Conservation (phyloP, 2,329 filamentous ascomycete genomes). For the Scedosporium minutisporum region DNA sequence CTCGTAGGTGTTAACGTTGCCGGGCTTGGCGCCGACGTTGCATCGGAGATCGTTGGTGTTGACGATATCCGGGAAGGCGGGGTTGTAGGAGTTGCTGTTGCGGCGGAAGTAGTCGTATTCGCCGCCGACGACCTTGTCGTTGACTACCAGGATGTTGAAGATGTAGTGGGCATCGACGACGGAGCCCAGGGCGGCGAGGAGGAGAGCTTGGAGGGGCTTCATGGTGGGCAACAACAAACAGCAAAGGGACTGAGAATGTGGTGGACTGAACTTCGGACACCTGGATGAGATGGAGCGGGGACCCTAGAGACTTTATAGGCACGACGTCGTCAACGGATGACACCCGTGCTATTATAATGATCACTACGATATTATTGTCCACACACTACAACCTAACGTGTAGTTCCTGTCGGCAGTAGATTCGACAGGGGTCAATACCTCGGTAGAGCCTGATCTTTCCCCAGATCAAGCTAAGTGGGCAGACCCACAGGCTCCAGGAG, state of each 20-base stretch:
- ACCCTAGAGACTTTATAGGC: background rate
- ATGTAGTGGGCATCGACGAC: slow-evolving; percentile 22
- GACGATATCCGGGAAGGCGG: slow-evolving; percentile 24
- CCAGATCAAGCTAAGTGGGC: background rate
- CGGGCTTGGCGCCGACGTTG: slow-evolving; percentile 28
- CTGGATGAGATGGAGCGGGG: background rate
- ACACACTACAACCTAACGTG: too few species aligned
- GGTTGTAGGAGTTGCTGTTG: slow-evolving; percentile 30
- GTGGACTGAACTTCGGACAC: background rate
- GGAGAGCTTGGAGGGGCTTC: slow-evolving; percentile 5
- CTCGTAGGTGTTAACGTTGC: slow-evolving; percentile 29
- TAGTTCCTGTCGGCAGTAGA: background rate
- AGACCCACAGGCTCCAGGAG: background rate
- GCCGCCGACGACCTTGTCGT: slow-evolving; percentile 29
- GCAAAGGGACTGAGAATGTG: background rate
- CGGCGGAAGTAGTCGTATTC: slow-evolving; percentile 37
- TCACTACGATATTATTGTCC: background rate
- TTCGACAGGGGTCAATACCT: background rate
- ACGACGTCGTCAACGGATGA: background rate
- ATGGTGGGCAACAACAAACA: background rate
- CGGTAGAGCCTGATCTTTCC: background rate
- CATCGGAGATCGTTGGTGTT: slow-evolving; percentile 28
- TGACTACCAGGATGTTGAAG: slow-evolving; percentile 30
- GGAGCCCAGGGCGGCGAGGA: slow-evolving; percentile 11
- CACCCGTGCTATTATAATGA: background rate